Percentiles rank a stretch among this genome's conserved stretches.
Conservation (phyloP, 805 yeast genomes). For the Candida fluviatilis region DNA sequence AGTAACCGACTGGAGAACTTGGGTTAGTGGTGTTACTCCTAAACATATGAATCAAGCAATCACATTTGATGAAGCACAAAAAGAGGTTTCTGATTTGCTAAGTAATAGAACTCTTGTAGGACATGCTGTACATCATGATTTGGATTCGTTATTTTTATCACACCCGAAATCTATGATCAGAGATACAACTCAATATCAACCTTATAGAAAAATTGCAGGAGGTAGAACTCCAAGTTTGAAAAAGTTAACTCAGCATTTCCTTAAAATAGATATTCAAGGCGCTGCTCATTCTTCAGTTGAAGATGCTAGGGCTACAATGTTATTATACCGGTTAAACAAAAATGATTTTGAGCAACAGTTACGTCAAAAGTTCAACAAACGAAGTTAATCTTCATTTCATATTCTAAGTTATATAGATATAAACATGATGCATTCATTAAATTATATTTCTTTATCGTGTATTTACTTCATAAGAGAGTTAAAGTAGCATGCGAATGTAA, state of each 20-base stretch:
- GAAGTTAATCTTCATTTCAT: neutral
- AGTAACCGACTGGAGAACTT: constrained; percentile 89
- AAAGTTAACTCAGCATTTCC: constrained; percentile 53
- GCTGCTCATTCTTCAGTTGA: constrained; percentile 85
- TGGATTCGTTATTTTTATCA: constrained; percentile 59
- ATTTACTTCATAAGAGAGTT: no score
- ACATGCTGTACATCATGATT: constrained; percentile 79
- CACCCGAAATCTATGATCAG: constrained; percentile 63
- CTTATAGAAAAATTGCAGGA: constrained; percentile 54
- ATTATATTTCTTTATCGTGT: no score
- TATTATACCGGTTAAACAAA: constrained; percentile 61
- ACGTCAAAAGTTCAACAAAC: constrained; percentile 5
- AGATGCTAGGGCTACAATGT: constrained; percentile 87
- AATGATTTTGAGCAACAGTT: constrained; percentile 51
- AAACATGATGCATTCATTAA: no score
- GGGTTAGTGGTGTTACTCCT: constrained; percentile 85
- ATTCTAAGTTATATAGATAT: no score
- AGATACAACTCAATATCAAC: constrained; percentile 67
- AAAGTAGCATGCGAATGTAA: constrained; percentile 55
- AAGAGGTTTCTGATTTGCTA: constrained; percentile 48
- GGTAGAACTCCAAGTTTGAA: constrained; percentile 76
- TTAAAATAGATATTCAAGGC: constrained; percentile 61
- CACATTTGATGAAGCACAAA: constrained; percentile 63
- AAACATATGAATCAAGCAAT: constrained; percentile 65
- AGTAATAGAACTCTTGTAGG: constrained; percentile 66